A percentile compares a stretch with the other conserved stretches of the same genome.
phyloP scores from a whole-genome alignment of 2,329 filamentous ascomycete species.

The Ophiognomonia clavigignenti-juglandacearum region DNA sequence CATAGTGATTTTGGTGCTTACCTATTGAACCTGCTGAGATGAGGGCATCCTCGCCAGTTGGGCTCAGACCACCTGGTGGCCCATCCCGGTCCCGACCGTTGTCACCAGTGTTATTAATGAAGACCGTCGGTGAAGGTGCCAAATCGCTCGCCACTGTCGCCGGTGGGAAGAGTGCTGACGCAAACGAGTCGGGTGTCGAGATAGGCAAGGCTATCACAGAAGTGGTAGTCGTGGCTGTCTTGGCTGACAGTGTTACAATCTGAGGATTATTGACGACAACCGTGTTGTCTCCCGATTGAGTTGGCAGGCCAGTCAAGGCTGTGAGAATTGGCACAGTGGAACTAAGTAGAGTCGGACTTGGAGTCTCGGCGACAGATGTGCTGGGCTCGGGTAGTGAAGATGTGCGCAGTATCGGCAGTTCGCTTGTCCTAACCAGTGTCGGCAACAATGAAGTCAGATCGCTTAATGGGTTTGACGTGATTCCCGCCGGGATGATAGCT shows the following conservation, averaged over 20 bases:
- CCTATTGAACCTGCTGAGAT: constrained; percentile 31
- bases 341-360: background rate
- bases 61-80: constrained; percentile 17
- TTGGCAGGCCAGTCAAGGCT: constrained; percentile 9
- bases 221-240: constrained; percentile 15
- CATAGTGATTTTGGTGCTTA: constrained; percentile 14
- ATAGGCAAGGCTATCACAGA: background rate
- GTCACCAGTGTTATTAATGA: constrained; percentile 11
- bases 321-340: constrained; percentile 2
- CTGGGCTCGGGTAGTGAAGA: background rate
- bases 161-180: background rate
- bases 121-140: constrained; percentile 3
- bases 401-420: background rate
- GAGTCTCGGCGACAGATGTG: background rate
- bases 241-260: constrained; percentile 11
- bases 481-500: background rate
- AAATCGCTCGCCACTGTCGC: constrained; percentile 3
- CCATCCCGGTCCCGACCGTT: background rate
- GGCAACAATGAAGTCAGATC: background rate
- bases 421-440: too few species aligned
- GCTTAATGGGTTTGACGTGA: too few species aligned
- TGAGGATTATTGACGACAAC: constrained; percentile 3
- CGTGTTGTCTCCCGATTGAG: background rate
- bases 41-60: constrained; percentile 24
- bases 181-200: background rate